Evolutionary conservation across 1,139 yeast genomes (phyloP), one percentile per base, ranked within the genome.

Genomic region (Suhomyces bokatorum): DNA sequence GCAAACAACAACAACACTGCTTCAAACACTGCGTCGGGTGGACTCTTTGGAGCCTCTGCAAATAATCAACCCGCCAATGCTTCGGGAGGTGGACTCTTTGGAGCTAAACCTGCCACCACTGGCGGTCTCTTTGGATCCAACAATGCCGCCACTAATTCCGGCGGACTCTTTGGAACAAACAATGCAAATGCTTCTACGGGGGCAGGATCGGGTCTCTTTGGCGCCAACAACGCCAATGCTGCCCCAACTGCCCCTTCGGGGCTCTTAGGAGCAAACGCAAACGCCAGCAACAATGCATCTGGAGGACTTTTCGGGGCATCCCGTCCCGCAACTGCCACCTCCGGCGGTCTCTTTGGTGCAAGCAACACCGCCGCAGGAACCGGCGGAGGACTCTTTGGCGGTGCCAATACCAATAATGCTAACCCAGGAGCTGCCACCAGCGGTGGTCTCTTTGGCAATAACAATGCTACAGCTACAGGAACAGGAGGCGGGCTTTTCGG

Each of bases 291-390:
- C 36, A 14, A 32, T 26, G 20, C 46, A 24, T 28, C 45, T 6
- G 44, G 49, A 3, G 59, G 58, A 1, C 46, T 54, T 16, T 54
- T 54, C 42, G 57, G 56, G 38, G 42, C 37, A 17, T 34, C 16
- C 38, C 44, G 26, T 24, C 26, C 41, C 2, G n/a, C 44, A 17
- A 32, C 30, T 12, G 8, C 26, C 42, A 40, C 28, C 43, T 47
- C 30, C 46, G 49, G 35, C 6, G 64, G 70, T 1, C 55, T 71
- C 35, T 69, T 70, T 51, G 73, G 74, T 17, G n/a, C n/a, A 26
- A 10, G 26, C 42, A 52, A 42, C 30, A 40, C 46, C 13, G 37
- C 54, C 46, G 27, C 57, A 46, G 37, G 28, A 28, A 35, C 17
- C 17, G 17, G 41, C 8, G 50, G 53, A 2, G 52, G 54, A 3